These are phyloP conservation scores for Russula emetica DNA, from an alignment of 768 basidiomycete species.

Conservation along the genomic window DNA sequence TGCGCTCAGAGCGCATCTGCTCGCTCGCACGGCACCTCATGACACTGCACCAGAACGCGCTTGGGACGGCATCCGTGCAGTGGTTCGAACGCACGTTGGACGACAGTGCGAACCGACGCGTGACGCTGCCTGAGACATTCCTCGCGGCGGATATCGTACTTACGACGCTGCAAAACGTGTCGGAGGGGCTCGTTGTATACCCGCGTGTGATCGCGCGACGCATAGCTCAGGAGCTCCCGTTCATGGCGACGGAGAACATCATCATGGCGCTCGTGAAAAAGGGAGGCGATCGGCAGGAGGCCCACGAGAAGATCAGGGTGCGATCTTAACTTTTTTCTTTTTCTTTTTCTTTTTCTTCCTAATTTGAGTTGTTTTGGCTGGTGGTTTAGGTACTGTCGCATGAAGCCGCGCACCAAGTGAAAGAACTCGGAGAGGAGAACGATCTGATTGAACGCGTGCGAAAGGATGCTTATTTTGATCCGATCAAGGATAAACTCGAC, in stretches of 20 bases:
- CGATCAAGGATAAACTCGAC: slow-evolving; percentile 78
- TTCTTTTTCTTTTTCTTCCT: neutral
- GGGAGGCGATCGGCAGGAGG: slow-evolving; percentile 93
- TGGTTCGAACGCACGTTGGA: slow-evolving; percentile 99
- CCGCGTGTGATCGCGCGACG: slow-evolving; percentile 91
- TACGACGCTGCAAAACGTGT: slow-evolving; percentile 92
- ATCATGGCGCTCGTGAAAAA: slow-evolving; percentile 98
- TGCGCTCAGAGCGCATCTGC: slow-evolving; percentile 98
- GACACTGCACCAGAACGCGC: slow-evolving; percentile 91
- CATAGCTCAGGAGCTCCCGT: slow-evolving; percentile 92
- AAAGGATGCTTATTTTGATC: slow-evolving; percentile 80
- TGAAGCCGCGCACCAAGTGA: slow-evolving; percentile 91
- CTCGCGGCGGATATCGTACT: slow-evolving; percentile 95
- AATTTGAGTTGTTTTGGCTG: no score
- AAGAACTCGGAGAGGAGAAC: slow-evolving; percentile 90
- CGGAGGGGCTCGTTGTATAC: slow-evolving; percentile 98
- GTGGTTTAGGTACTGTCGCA: slow-evolving; percentile 96
- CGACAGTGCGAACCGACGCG: slow-evolving; percentile 95
- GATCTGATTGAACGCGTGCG: slow-evolving; percentile 89
- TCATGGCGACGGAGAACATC: slow-evolving; percentile 99
- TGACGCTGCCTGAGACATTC: slow-evolving; percentile 96
- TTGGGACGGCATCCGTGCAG: slow-evolving; percentile 92
- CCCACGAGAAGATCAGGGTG: slow-evolving; percentile 92
- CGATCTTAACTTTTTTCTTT: slow-evolving; percentile 29
- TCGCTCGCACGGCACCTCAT: slow-evolving; percentile 94